Conservation (phyloP, 1,139 yeast species). For the Pichia sp. region DNA sequence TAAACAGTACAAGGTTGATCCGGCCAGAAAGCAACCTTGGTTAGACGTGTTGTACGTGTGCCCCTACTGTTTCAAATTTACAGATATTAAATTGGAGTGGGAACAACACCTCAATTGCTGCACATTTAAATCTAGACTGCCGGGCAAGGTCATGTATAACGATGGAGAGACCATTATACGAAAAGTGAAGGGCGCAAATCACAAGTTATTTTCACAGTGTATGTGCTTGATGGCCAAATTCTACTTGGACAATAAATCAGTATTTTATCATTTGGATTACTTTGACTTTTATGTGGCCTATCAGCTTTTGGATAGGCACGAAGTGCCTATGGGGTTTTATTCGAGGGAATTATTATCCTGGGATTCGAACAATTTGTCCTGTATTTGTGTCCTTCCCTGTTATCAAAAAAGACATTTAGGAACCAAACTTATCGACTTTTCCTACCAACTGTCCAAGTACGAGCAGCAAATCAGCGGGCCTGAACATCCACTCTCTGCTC, state of each 20-base stretch:
- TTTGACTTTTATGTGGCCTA: conserved; percentile 77
- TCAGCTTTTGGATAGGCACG: conserved; percentile 34
- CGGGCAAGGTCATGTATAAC: conserved; percentile 65
- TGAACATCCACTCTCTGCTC: conserved; percentile 80
- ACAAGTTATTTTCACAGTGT: conserved; percentile 70
- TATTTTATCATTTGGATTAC: conserved; percentile 68
- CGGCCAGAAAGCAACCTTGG: conserved; percentile 33
- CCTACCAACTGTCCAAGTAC: conserved; percentile 61
- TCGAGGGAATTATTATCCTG: conserved; percentile 82
- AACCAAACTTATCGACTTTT: conserved; percentile 70
- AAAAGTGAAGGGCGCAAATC: conserved; percentile 56
- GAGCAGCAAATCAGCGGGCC: conserved; percentile 72
- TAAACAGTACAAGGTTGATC: background rate
- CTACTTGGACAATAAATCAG: conserved; percentile 86
- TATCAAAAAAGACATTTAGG: conserved; percentile 79
- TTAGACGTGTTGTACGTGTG: conserved; percentile 63
- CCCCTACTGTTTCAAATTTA: conserved; percentile 76
- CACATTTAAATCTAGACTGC: conserved; percentile 34
- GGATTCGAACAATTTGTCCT: conserved; percentile 82
- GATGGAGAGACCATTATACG: conserved; percentile 51
- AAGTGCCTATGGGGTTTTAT: conserved; percentile 78
- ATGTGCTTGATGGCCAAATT: conserved; percentile 79
- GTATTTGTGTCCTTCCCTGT: conserved; percentile 88
- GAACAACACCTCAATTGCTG: conserved; percentile 32
- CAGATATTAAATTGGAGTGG: conserved; percentile 32